These are phyloP conservation scores for Lagenaria siceraria DNA, from an alignment of 306 rosid species.

Conservation along the genomic window DNA sequence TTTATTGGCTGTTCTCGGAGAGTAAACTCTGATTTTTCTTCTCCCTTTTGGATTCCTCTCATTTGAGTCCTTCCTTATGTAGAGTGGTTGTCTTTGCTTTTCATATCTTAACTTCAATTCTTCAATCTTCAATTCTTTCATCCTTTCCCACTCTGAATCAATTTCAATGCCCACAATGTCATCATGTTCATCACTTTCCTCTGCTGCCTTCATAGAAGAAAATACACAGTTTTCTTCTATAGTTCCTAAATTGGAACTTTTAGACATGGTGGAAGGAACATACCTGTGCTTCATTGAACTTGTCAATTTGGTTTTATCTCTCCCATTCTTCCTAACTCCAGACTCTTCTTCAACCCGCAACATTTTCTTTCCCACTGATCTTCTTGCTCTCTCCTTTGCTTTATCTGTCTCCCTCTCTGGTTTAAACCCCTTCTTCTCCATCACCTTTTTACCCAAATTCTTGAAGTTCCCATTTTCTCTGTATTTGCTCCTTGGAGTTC, in stretches of 20 bases:
- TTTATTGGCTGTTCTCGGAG: slow-evolving; percentile 60
- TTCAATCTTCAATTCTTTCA: slow-evolving; percentile 26
- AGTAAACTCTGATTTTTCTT: slow-evolving; percentile 36
- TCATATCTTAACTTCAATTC: slow-evolving; percentile 33
- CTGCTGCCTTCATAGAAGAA: slow-evolving; percentile 9
- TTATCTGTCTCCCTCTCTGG: slow-evolving; percentile 17
- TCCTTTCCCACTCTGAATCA: slow-evolving; percentile 16
- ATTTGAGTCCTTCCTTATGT: slow-evolving; percentile 46
- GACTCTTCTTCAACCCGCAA: slow-evolving; percentile 26
- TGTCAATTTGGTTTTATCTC: not conserved
- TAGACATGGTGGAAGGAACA: slow-evolving; percentile 16
- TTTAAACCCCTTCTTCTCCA: slow-evolving; percentile 24
- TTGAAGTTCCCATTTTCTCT: slow-evolving; percentile 22
- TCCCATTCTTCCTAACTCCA: slow-evolving; percentile 22
- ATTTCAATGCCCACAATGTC: not conserved
- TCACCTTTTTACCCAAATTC: slow-evolving; percentile 9
- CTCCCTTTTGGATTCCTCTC: slow-evolving; percentile 38
- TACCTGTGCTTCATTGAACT: slow-evolving; percentile 18
- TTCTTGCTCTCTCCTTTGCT: slow-evolving; percentile 24
- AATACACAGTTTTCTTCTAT: slow-evolving; percentile 15
- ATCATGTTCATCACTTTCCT: slow-evolving; percentile 9
- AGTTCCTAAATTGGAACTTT: slow-evolving; percentile 21
- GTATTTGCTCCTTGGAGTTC: slow-evolving; percentile 26
- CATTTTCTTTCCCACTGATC: slow-evolving; percentile 17
- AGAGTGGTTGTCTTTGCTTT: slow-evolving; percentile 37